phyloP scores from a whole-genome alignment of 1,284 basidiomycete genomes.

The Cutaneotrichosporon cyanovorans region DNA sequence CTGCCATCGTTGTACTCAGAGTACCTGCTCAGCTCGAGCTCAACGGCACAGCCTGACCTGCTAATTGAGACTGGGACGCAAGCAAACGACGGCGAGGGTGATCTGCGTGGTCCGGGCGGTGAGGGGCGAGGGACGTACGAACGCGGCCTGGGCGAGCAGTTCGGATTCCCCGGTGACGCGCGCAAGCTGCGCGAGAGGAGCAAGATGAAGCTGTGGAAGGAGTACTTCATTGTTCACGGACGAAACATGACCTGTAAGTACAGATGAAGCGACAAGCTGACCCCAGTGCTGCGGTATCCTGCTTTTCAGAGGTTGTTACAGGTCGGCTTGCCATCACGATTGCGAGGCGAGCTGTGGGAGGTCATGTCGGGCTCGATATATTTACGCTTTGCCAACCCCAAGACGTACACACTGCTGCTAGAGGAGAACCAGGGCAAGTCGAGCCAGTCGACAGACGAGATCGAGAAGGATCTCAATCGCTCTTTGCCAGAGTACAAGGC shows the following conservation, averaged over 20 bases:
- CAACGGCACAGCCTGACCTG: not conserved
- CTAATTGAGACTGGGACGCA: conserved; percentile 4
- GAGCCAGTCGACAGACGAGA: conserved; percentile 91
- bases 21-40: conserved; percentile 53
- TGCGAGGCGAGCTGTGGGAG: conserved; percentile 98
- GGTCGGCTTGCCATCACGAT: conserved; percentile 88
- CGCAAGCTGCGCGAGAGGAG: conserved; percentile 94
- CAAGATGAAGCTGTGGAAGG: conserved; percentile 94
- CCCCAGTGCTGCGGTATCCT: conserved; percentile 88
- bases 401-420: conserved; percentile 72
- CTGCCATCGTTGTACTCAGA: conserved; percentile 92
- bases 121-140: conserved; percentile 54
- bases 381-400: conserved; percentile 80
- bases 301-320: conserved; percentile 94
- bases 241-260: conserved; percentile 42
- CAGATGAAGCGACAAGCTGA: not conserved
- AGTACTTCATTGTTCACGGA: conserved; percentile 60
- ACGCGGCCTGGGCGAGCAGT: conserved; percentile 75
- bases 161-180: conserved; percentile 88
- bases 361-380: conserved; percentile 89
- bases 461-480: conserved; percentile 96
- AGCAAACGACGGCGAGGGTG: conserved; percentile 47
- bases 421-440: conserved; percentile 71
- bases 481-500: conserved; percentile 91
- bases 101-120: conserved; percentile 50